Conservation (phyloP, 2,329 filamentous ascomycete species). For the Chaetoscypha palmicola region DNA sequence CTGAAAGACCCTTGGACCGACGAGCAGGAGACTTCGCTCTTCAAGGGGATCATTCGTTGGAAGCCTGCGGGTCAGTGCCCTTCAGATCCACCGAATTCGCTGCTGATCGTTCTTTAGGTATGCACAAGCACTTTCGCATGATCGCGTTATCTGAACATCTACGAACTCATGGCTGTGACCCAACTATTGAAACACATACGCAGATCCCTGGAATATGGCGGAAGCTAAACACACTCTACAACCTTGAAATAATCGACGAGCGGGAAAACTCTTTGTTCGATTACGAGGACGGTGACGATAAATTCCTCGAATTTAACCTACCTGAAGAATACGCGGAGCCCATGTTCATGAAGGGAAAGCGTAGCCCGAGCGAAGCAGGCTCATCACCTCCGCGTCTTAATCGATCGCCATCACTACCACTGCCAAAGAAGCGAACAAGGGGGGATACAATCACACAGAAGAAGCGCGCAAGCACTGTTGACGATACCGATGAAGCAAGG, state of each 20-base stretch:
- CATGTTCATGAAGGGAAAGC: conserved; percentile 26
- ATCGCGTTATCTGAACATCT: conserved; percentile 76
- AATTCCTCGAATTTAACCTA: conserved; percentile 60
- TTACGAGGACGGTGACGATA: conserved; percentile 45
- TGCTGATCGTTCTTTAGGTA: conserved; percentile 44
- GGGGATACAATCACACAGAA: conserved; percentile 29
- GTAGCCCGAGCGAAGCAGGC: conserved; percentile 27
- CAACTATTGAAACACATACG: conserved; percentile 66
- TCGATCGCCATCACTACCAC: conserved; percentile 20
- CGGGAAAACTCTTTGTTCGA: conserved; percentile 52
- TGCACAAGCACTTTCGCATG: conserved; percentile 93
- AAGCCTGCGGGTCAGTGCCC: conserved; percentile 80
- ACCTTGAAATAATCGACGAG: conserved; percentile 79
- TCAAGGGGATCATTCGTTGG: conserved; percentile 88
- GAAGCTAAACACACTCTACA: conserved; percentile 77
- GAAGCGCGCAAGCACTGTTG: conserved; percentile 41
- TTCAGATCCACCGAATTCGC: not conserved
- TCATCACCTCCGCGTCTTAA: conserved; percentile 30
- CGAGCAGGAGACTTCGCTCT: conserved; percentile 85
- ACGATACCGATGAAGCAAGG: conserved; percentile 43
- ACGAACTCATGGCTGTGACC: conserved; percentile 71
- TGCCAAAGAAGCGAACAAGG: conserved; percentile 29
- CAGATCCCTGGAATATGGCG: conserved; percentile 87
- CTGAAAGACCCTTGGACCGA: conserved; percentile 82
- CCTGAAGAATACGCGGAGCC: conserved; percentile 38